Conservation (phyloP, 2,329 filamentous ascomycete genomes). For the Pseudopyricularia javanii region DNA sequence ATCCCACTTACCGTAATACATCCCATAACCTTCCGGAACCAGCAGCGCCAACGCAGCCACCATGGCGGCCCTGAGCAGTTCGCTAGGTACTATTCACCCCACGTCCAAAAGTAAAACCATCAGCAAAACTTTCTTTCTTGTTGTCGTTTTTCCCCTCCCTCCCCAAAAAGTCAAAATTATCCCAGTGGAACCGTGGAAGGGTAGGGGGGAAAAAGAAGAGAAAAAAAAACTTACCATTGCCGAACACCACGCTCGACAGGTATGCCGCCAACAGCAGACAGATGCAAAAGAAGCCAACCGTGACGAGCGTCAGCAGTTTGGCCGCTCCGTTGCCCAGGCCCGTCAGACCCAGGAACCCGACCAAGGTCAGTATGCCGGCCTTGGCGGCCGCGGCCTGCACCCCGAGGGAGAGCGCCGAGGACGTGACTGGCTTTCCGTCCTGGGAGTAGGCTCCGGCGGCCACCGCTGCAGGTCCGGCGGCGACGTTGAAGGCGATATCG, state of each 20-base stretch:
- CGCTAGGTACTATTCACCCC: neutral
- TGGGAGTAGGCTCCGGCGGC: neutral
- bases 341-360: conserved; percentile 1
- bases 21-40: neutral
- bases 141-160: too few species aligned
- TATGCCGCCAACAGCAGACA: conserved; percentile 1
- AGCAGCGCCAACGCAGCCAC: conserved; percentile 1
- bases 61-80: conserved; percentile 1
- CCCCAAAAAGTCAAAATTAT: neutral
- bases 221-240: neutral
- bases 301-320: neutral
- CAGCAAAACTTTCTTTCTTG: neutral
- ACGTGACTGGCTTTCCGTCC: neutral
- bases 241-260: neutral
- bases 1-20: conserved; percentile 1
- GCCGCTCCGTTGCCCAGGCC: neutral
- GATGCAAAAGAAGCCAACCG: neutral
- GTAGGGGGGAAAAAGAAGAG: neutral
- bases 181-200: too few species aligned
- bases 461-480: conserved; percentile 2
- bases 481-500: conserved; percentile 3
- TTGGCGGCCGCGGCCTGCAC: neutral
- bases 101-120: neutral
- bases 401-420: neutral
- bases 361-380: conserved; percentile 1